Base-by-base conservation (phyloP, 2,329 filamentous ascomycete species). In the Sporothrix mexicana region DNA sequence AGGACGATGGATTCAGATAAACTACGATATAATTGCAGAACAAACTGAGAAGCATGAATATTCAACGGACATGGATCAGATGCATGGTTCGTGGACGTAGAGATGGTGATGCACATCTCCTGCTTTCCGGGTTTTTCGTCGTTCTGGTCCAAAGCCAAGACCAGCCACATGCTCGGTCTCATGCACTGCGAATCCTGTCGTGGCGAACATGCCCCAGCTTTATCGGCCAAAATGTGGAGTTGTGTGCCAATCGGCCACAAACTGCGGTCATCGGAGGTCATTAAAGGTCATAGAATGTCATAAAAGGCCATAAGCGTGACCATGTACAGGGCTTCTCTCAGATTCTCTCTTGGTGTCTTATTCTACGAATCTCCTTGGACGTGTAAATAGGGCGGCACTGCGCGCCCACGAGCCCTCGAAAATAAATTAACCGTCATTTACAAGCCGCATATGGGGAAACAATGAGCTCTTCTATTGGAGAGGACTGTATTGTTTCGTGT, bases 91-190 rank as follows among this genome's bases (percentile, higher is more conserved):
- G 10, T 13, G 7, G 8, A 36, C 30, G 30, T 36, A 36, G 30
- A 36, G 30, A 36, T 36, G 30, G 7, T 36, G 30, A 55, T 55
- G n/a, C 51, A 23, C 55, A 36, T 36, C 6, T 23, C 6, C 20
- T 47, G n/a, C n/a, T 68, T 68, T 68, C 67, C 49, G 25, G 30
- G 67, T 45, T 55, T 41, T 13, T 45, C 36, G 59, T 45, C 59
- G n/a, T 25, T 17, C 10, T 57, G 49, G 7, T 15, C 1, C 12
- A 57, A 57, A 12, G 49, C 36, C 67, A 69, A 45, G 49, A 43
- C n/a, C 23, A 51, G 47, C 66, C 25, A 53, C 59, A 64, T 64
- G 59, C 59, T 45, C 41, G 41, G 36, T 8, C 20, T 55, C 66
- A 41, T 51, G 66, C 45, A 41, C n/a, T 17, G 17, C 17, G 7